Evolutionary conservation across 2,329 filamentous ascomycete genomes (phyloP).

Genomic region (Hirsutella minnesotensis): DNA sequence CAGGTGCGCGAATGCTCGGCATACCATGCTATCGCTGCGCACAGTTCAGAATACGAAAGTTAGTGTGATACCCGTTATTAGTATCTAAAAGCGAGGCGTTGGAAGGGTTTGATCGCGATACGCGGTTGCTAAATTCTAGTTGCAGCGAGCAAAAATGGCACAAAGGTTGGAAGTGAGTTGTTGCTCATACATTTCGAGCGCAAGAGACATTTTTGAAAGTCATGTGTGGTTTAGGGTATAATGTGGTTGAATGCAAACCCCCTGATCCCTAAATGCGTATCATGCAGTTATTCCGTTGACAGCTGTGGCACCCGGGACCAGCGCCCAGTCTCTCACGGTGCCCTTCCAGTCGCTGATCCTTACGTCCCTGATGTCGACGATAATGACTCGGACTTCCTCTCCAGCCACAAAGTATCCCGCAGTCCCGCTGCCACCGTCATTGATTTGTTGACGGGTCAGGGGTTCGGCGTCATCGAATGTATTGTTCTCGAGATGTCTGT

Average conservation of each 20-base stretch:
- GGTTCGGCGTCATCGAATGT: constrained; percentile 53
- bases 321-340: constrained; percentile 67
- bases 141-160: not conserved
- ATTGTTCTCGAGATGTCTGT: constrained; percentile 82
- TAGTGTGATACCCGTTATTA: not conserved
- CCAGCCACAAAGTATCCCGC: constrained; percentile 62
- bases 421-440: constrained; percentile 37
- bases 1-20: too few relatives aligned
- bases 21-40: too few relatives aligned
- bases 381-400: constrained; percentile 75
- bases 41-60: too few relatives aligned
- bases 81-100: constrained; percentile 2
- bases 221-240: not conserved
- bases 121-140: not conserved
- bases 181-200: too few relatives aligned
- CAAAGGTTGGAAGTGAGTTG: too few relatives aligned
- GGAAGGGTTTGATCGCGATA: not conserved
- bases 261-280: not conserved
- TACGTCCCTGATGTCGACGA: constrained; percentile 74
- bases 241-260: not conserved
- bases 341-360: constrained; percentile 93
- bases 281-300: constrained; percentile 27
- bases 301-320: constrained; percentile 23
- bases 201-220: too few relatives aligned
- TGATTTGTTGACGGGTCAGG: constrained; percentile 20